Evolutionary conservation across 805 yeast species (phyloP), one percentile per base, ranked within the genome.

Genomic region (Starmerella sp.): DNA sequence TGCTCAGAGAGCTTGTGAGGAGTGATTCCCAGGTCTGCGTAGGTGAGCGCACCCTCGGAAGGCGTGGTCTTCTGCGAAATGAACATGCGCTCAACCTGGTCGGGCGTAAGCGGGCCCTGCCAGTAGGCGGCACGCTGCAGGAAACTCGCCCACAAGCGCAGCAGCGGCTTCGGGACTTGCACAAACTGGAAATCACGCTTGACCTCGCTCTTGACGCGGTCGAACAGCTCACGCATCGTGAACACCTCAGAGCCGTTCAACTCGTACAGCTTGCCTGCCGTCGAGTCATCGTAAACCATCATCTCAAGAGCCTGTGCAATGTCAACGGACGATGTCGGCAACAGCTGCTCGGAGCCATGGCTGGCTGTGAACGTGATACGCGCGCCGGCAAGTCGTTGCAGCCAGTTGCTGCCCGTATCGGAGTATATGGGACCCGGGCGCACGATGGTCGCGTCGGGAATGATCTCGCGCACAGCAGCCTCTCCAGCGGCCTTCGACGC

Each of bases 371-470:
- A 79, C 70, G 83, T 77, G 63, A 78, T 75, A 62, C 77, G 75
- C 63, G 77, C 68, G 69, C 80, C 56, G 13, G 79, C 85, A 69
- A 78, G 61, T 66, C 76, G 75, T 70, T 80, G 82, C 63, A 86
- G 73, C 66, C 87, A 79, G 57, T 77, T 73, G 52, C 44, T 42
- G 67, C 84, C 89, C 67, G 83, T 84, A 65, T 82, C 74, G 35
- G 93, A 93, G 66, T 72, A 86, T 79, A 86, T 77, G 50, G 86
- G 86, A 29, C 84, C 81, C 6, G 95, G 95, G 69, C 95, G 81
- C 34, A 86, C 93, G 64, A 87, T 86, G 17, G 95, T 86, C 49
- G 86, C 76, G 64, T 80, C 84, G 31, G 95, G 95, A 53, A 78
- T 68, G 47, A 77, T 77, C 43, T 79, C 86, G 57, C 77, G 74